A percentile compares a stretch with the other conserved stretches of the same genome.
These are phyloP conservation scores for Gremmenia infestans DNA, from an alignment of 2,329 filamentous ascomycete genomes.

Conservation along the genomic window DNA sequence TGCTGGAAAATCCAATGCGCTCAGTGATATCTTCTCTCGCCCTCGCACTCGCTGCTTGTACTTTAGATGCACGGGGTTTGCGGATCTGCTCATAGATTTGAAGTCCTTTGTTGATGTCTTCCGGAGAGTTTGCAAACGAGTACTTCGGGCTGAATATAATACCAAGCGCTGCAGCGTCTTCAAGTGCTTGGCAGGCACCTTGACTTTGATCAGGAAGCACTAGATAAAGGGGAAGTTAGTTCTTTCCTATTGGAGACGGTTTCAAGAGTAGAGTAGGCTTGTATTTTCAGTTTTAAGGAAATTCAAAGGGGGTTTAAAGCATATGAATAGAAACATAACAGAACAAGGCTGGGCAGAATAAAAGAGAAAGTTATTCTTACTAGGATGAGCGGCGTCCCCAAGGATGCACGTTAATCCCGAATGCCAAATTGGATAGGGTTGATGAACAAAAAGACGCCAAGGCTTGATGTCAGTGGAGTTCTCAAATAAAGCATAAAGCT, in stretches of 20 bases:
- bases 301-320: too few relatives aligned
- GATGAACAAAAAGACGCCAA: constrained; percentile 38
- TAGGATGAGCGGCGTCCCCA: constrained; percentile 62
- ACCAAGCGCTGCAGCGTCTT: constrained; percentile 37
- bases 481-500: constrained; percentile 21
- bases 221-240: too few relatives aligned
- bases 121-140: constrained; percentile 36
- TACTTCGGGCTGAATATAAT: constrained; percentile 32
- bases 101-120: constrained; percentile 42
- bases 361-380: too few relatives aligned
- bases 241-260: too few relatives aligned
- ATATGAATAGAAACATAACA: too few relatives aligned
- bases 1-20: constrained; percentile 59
- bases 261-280: too few relatives aligned
- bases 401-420: constrained; percentile 50
- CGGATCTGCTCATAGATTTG: constrained; percentile 48
- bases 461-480: constrained; percentile 29
- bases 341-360: too few relatives aligned
- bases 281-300: too few relatives aligned
- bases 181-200: constrained; percentile 40
- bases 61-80: constrained; percentile 48
- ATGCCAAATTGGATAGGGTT: constrained; percentile 52
- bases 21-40: constrained; percentile 59
- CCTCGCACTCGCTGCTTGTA: constrained; percentile 53
- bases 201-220: constrained; percentile 66